Percentiles rank a stretch among this genome's conserved stretches.
phyloP scores from a whole-genome alignment of 345 rosid genomes.

The Odontarrhena argentea region DNA sequence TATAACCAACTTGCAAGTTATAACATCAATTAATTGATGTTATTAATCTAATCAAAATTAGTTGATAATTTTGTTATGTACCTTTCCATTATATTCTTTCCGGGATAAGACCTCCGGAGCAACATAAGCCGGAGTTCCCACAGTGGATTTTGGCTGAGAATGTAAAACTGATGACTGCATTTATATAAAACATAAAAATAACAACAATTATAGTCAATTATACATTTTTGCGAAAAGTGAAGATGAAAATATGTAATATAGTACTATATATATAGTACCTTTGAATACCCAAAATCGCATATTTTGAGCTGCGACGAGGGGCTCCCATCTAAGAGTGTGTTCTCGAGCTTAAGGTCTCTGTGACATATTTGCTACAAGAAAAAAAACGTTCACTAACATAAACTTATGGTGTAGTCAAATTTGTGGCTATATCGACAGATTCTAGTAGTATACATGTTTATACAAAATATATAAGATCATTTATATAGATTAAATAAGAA shows the following conservation, averaged over 20 bases:
- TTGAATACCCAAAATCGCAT: conserved; percentile 88
- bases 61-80: conserved; percentile 20
- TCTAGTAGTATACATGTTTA: not conserved
- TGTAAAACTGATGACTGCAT: conserved; percentile 76
- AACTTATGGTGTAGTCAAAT: not conserved
- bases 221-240: too few species aligned
- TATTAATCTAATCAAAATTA: not conserved
- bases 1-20: conserved; percentile 35
- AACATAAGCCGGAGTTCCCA: conserved; percentile 93
- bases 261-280: conserved; percentile 42
- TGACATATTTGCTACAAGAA: conserved; percentile 76
- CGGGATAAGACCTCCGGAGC: conserved; percentile 82
- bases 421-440: too few species aligned
- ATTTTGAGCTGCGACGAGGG: conserved; percentile 77
- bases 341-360: conserved; percentile 92
- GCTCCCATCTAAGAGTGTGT: conserved; percentile 85
- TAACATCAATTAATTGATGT: conserved; percentile 25
- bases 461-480: not conserved
- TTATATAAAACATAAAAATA: not conserved
- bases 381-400: not conserved
- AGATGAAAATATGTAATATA: conserved; percentile 6
- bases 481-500: not conserved
- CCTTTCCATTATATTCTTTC: conserved; percentile 89
- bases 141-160: conserved; percentile 94
- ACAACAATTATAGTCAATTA: not conserved